Evolutionary conservation across 257 asterid genomes (phyloP).

Genomic region (Nyctanthes arbortristis): DNA sequence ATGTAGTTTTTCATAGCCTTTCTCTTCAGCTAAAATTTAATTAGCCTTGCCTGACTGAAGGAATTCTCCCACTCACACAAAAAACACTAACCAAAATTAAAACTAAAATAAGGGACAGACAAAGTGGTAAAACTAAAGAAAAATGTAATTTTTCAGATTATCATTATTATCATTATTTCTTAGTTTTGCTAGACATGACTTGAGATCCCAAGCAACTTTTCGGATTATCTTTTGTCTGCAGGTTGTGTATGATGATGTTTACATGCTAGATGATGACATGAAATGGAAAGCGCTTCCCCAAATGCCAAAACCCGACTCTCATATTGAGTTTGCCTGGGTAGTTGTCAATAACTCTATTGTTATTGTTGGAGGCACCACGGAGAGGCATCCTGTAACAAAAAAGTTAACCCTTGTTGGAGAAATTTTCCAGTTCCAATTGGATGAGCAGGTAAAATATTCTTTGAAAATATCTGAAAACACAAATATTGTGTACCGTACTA

Average conservation of each 20-base stretch:
- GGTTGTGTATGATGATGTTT: constrained; percentile 85
- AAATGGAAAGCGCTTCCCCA: constrained; percentile 83
- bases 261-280: constrained; percentile 87
- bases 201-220: constrained; percentile 21
- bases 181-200: background rate
- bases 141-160: background rate
- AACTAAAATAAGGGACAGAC: background rate
- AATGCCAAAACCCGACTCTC: constrained; percentile 96
- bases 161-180: background rate
- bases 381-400: constrained; percentile 86
- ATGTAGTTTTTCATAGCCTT: background rate
- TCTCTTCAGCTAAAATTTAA: background rate
- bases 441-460: constrained; percentile 55
- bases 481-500: background rate
- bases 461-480: background rate
- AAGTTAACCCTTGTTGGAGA: constrained; percentile 89
- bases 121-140: background rate
- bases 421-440: constrained; percentile 65
- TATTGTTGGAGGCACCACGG: constrained; percentile 94
- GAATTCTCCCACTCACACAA: background rate
- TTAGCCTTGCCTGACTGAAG: no score
- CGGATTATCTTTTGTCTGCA: constrained; percentile 31
- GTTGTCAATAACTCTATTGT: constrained; percentile 66
- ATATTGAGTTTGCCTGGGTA: constrained; percentile 92
- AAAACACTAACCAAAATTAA: background rate